Percentiles rank a stretch among this genome's conserved stretches.
Evolutionary conservation across 352 stramenopile genomes (phyloP).

Genomic region (Globisporangium heterothallicum): DNA sequence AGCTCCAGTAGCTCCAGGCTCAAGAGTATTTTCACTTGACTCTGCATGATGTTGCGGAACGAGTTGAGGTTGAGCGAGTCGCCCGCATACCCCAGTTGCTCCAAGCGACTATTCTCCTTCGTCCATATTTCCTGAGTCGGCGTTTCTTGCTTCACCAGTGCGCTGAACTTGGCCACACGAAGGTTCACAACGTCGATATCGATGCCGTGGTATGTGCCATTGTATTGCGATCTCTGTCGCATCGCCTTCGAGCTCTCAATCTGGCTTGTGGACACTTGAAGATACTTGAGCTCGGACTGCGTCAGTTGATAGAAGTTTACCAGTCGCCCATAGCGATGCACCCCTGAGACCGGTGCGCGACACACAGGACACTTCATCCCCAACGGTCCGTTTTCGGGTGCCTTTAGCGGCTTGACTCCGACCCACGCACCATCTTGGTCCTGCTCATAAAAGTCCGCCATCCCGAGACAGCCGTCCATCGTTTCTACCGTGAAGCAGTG

Average conservation of each 20-base stretch:
- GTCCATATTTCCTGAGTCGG: background rate
- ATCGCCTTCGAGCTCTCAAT: background rate
- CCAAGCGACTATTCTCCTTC: background rate
- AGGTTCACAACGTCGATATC: background rate
- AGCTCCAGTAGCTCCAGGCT: background rate
- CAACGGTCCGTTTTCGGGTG: background rate
- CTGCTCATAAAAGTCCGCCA: background rate
- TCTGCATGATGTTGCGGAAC: background rate
- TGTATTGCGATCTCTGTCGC: background rate
- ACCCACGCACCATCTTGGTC: background rate
- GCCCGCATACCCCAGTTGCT: background rate
- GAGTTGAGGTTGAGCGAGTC: background rate
- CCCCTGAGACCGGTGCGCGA: conserved; percentile 4
- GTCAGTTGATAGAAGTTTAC: conserved; percentile 3
- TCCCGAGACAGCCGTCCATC: conserved; percentile 29
- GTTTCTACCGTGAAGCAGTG: conserved; percentile 37
- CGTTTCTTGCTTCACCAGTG: background rate
- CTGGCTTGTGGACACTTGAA: background rate
- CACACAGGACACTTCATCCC: conserved; percentile 7
- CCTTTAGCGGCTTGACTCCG: background rate
- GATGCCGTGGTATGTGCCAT: background rate
- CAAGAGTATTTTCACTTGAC: background rate
- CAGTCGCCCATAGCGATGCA: conserved; percentile 11
- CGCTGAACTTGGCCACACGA: background rate
- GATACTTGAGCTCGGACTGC: conserved; percentile 1